Percentiles rank a stretch among this genome's conserved stretches.
These are phyloP conservation scores for Pseudogymnoascus sp. DNA, from an alignment of 2,329 filamentous ascomycete species.

Conservation along the genomic window DNA sequence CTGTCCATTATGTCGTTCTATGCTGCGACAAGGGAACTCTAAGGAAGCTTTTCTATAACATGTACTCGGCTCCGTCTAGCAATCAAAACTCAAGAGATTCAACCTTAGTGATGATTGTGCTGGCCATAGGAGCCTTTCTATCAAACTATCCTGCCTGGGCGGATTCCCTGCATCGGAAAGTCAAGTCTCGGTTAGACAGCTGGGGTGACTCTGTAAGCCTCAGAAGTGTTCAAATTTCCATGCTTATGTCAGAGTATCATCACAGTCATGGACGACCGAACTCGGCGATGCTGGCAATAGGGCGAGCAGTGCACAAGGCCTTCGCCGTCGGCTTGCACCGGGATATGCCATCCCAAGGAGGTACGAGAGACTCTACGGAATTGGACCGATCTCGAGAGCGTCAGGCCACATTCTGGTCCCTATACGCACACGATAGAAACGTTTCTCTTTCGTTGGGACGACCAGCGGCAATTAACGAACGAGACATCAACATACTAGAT, in stretches of 20 bases:
- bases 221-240: conserved; percentile 2
- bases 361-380: not conserved
- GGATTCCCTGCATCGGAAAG: not conserved
- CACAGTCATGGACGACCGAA: conserved; percentile 9
- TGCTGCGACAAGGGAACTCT: not conserved
- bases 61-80: conserved; percentile 1
- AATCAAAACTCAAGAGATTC: conserved; percentile 4
- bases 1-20: conserved; percentile 1
- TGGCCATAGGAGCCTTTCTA: conserved; percentile 11
- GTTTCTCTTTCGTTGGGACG: conserved; percentile 12
- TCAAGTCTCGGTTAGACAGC: not conserved
- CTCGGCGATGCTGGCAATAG: conserved; percentile 4
- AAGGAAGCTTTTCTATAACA: not conserved
- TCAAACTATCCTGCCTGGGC: conserved; percentile 8
- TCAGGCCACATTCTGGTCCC: conserved; percentile 11
- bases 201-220: conserved; percentile 5
- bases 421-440: conserved; percentile 11
- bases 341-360: not conserved
- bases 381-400: conserved; percentile 6
- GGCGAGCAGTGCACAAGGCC: conserved; percentile 9
- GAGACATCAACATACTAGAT: conserved; percentile 9
- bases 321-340: conserved; percentile 10
- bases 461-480: conserved; percentile 11
- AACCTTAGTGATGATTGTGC: conserved; percentile 2
- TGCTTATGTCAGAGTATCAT: conserved; percentile 8